A percentile compares a stretch with the other conserved stretches of the same genome.
These are phyloP conservation scores for Lycium barbarum DNA, from an alignment of 257 asterid species.

Conservation along the genomic window DNA sequence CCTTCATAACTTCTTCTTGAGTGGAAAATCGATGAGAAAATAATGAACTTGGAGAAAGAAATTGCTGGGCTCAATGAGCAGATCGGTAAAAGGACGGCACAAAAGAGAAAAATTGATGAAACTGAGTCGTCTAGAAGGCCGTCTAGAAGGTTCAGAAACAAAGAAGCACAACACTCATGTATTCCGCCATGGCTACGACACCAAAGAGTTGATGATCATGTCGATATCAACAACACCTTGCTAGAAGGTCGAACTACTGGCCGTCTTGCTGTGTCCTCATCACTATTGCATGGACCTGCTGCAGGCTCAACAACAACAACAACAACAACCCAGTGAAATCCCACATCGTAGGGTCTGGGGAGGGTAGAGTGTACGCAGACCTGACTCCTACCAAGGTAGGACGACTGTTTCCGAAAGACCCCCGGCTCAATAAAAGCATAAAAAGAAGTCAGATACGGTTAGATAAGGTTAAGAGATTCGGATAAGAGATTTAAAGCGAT, in stretches of 20 bases:
- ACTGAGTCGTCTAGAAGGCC: slow-evolving; percentile 32
- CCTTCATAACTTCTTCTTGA: slow-evolving; percentile 64
- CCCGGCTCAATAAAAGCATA: no score
- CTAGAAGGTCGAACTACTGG: slow-evolving; percentile 29
- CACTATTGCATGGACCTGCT: neutral
- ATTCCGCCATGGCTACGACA: slow-evolving; percentile 43
- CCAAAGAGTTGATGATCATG: slow-evolving; percentile 34
- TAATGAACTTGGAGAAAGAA: slow-evolving; percentile 58
- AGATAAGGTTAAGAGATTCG: no score
- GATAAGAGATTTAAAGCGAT: no score
- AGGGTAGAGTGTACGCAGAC: no score
- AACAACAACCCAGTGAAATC: no score
- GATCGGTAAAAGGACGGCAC: slow-evolving; percentile 43
- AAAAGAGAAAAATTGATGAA: slow-evolving; percentile 65
- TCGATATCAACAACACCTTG: neutral
- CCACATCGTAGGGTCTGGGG: no score
- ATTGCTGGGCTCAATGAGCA: slow-evolving; percentile 29
- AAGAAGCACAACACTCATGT: slow-evolving; percentile 57
- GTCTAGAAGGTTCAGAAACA: slow-evolving; percentile 45
- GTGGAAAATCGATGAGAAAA: slow-evolving; percentile 69
- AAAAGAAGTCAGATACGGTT: no score
- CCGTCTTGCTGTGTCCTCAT: slow-evolving; percentile 25
- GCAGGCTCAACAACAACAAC: no score
- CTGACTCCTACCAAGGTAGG: no score
- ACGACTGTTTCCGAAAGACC: no score